Evolutionary conservation across 1,284 basidiomycete genomes (phyloP).

Genomic region (Rhodotorula sp.): DNA sequence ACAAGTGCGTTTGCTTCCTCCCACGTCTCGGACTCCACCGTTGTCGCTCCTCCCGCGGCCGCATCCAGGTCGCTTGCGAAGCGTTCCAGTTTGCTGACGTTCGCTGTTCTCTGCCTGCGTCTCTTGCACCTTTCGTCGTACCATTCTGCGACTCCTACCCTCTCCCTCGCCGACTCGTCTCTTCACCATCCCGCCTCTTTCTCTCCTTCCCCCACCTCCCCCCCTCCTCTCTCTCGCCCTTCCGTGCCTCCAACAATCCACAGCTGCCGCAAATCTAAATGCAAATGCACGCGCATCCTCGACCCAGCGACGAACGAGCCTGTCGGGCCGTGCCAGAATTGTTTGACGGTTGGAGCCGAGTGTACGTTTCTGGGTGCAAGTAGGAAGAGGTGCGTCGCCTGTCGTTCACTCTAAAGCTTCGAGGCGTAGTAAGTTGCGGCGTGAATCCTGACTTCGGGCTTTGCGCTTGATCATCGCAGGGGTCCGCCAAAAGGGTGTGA

Average conservation of each 20-base stretch:
- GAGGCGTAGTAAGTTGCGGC: not conserved
- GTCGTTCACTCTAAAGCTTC: not conserved
- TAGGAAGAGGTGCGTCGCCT: constrained; percentile 56
- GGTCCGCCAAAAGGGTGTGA: constrained; percentile 41
- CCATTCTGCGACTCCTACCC: not conserved
- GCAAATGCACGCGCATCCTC: constrained; percentile 64
- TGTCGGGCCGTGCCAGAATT: constrained; percentile 41
- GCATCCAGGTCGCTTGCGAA: not conserved
- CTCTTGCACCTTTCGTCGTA: not conserved
- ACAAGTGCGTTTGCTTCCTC: constrained; percentile 12
- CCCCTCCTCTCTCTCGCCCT: not conserved
- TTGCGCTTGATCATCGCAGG: not conserved
- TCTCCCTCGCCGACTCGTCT: not conserved
- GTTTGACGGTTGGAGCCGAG: constrained; percentile 49
- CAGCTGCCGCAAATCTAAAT: constrained; percentile 78
- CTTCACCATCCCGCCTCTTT: not conserved
- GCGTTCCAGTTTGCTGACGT: not conserved
- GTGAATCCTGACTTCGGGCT: not conserved
- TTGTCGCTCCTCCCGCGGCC: not conserved
- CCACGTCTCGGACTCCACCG: no score
- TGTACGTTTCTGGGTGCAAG: constrained; percentile 80
- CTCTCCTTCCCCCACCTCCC: not conserved
- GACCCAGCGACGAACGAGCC: constrained; percentile 44
- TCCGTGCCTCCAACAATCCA: constrained; percentile 56
- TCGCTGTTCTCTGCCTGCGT: not conserved